Base-by-base conservation (phyloP, 1,284 basidiomycete species). In the Coniophora puteana region DNA sequence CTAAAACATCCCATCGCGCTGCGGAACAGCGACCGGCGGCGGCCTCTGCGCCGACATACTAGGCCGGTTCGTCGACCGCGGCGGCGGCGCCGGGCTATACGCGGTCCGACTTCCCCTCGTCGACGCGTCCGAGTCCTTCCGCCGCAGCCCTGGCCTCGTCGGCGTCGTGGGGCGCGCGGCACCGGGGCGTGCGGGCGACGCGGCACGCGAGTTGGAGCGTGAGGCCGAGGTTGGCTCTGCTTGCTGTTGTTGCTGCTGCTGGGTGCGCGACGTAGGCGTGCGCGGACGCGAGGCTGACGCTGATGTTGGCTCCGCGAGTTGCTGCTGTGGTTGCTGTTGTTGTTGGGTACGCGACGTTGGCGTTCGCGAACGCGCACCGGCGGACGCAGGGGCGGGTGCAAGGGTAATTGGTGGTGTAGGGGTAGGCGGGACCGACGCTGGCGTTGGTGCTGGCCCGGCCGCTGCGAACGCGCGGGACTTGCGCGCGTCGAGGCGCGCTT, bases 11-110 rank as follows among this genome's bases (percentile, higher is more conserved):
- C 78, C 78, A 28, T 79, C 74, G 33, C 68, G 65, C 40, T 66
- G 70, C 21, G 74, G 68, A 34, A 76, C 59, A 13, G 68, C 69
- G 4, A 69, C 59, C 12, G 66, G 71, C 1, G 71, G 63, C n/a
- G 72, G 69, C n/a, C 74, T 63, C 41, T 64, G 67, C 28, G 65
- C 51, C 20, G 62, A 52, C 53, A 79, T 83, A 4, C 72, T 71
- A 12, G 83, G 82, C 7, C 83, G 65, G 55, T 83, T 79, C 27
- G 67, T 66, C 40, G 83, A 84, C 36, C 83, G 65, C 18, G 78
- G 75, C 3, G 83, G 80, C 4, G 76, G 72, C 12, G 68, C 68
- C 8, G 67, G 66, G 41, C 57, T 63, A n/a, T n/a, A n/a, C n/a
- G n/a, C 16, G 44, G 46, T 5, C 61, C 49, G n/a, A 59, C 51